Evolutionary conservation across 108 stramenopile species (phyloP), one percentile per base, ranked within the genome.

Genomic region (Aurantiochytrium sp.): DNA sequence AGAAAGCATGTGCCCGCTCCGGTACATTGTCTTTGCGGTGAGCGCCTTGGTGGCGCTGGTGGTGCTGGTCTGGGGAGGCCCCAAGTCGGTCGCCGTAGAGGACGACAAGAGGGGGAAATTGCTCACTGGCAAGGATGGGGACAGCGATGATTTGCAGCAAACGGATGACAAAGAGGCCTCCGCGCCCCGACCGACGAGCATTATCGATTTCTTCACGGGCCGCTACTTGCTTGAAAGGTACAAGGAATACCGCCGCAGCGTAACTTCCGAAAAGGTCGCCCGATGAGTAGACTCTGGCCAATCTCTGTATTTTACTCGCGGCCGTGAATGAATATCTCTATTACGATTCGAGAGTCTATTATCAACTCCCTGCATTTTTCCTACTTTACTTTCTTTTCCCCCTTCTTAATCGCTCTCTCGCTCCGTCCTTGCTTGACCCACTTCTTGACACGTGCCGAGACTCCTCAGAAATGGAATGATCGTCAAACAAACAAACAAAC

Each of bases 11-110:
- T 83, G 76, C 76, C 76, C 76, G 45, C 76, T 83, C 51, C 12
- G 76, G n/a, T 83, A 83, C 51, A 83, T 83, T 12, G 76, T 83
- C 12, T 83, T 83, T 23, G 76, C 76, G 49, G 76, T 83, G 49
- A 53, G 49, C 51, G 76, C 76, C 6, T 16, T 83, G 19, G 76
- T 83, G 16, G 76, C 76, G n/a, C 76, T 83, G 19, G 28, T 83
- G 8, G 76, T 83, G 45, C 51, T 83, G 19, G 10, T 83, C 0
- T 83, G 76, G 76, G 76, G 76, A 14, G 35, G 64, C 64, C 8
- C 64, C 21, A 69, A 69, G 64, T 10, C 14, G 10, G 14, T 35
- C 21, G 21, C n/a, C 4, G 42, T 1, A 23, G 64, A 28, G 35
- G 25, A 28, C 64, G 64, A 2, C 35, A 35, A 35, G 35, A 35